phyloP scores from a whole-genome alignment of 805 yeast species.

The Nakazawaea anatomiae region DNA sequence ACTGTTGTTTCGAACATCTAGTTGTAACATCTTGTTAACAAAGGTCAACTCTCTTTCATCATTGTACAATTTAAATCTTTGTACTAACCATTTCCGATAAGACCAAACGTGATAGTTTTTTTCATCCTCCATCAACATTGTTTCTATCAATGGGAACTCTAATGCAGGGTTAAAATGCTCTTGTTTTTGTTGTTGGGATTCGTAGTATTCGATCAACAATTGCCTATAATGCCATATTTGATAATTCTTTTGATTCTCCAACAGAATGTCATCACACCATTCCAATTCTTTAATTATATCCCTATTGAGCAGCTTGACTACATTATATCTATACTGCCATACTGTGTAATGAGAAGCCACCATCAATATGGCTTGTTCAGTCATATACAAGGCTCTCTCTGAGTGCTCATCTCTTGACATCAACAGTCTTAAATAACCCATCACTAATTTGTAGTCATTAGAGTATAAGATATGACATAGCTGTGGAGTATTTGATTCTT shows the following conservation, averaged over 20 bases:
- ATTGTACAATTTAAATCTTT: constrained; percentile 43
- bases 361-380: constrained; percentile 53
- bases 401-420: constrained; percentile 56
- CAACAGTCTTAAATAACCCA: constrained; percentile 58
- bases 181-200: constrained; percentile 11
- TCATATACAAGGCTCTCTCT: constrained; percentile 64
- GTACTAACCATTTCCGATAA: constrained; percentile 78
- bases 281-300: constrained; percentile 51
- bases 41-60: constrained; percentile 44
- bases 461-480: constrained; percentile 66
- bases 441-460: constrained; percentile 57
- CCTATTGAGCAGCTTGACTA: constrained; percentile 32
- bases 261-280: constrained; percentile 75
- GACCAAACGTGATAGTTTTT: constrained; percentile 98
- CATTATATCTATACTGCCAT: constrained; percentile 69
- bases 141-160: constrained; percentile 61
- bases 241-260: constrained; percentile 81
- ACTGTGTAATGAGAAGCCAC: constrained; percentile 91
- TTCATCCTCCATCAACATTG: constrained; percentile 70
- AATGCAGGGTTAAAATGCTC: constrained; percentile 33
- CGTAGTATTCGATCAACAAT: constrained; percentile 38
- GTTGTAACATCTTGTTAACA: constrained; percentile 38
- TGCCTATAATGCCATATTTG: constrained; percentile 97
- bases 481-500: constrained; percentile 11
- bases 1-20: constrained; percentile 82